Evolutionary conservation across 768 basidiomycete genomes (phyloP).

Genomic region (Naganishia antarctica): DNA sequence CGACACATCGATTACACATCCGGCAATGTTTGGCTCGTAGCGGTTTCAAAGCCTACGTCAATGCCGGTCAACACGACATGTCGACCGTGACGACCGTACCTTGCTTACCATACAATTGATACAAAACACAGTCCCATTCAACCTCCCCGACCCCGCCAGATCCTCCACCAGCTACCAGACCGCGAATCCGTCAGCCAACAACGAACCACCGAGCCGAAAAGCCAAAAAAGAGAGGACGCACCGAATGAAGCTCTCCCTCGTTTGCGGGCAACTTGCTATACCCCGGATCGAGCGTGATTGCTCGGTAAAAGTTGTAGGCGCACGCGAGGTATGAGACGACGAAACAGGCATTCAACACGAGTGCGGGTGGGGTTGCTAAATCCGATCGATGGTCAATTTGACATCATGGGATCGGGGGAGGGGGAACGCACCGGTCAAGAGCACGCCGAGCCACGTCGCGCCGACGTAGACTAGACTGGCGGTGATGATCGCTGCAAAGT

Average conservation of each 20-base stretch:
- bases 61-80: no score
- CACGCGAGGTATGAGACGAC: constrained; percentile 67
- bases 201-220: constrained; percentile 3
- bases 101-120: constrained; percentile 80
- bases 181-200: neutral
- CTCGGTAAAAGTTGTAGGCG: constrained; percentile 82
- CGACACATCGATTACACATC: constrained; percentile 80
- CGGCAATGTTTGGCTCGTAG: constrained; percentile 93
- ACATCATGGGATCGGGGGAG: neutral
- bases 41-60: constrained; percentile 78
- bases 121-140: constrained; percentile 96
- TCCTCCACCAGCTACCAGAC: constrained; percentile 73
- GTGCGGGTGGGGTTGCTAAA: constrained; percentile 62
- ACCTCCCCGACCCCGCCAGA: constrained; percentile 73
- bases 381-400: constrained; percentile 2
- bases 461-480: constrained; percentile 81
- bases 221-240: no score
- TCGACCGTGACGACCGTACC: neutral
- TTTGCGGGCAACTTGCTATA: constrained; percentile 72
- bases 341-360: constrained; percentile 71
- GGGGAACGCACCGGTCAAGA: constrained; percentile 61
- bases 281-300: constrained; percentile 83
- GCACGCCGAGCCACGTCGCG: constrained; percentile 72
- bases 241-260: constrained; percentile 81
- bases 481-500: constrained; percentile 85